A percentile compares a stretch with the other conserved stretches of the same genome.
phyloP scores from a whole-genome alignment of 441 rosid genomes.

The Mallotus repandus region DNA sequence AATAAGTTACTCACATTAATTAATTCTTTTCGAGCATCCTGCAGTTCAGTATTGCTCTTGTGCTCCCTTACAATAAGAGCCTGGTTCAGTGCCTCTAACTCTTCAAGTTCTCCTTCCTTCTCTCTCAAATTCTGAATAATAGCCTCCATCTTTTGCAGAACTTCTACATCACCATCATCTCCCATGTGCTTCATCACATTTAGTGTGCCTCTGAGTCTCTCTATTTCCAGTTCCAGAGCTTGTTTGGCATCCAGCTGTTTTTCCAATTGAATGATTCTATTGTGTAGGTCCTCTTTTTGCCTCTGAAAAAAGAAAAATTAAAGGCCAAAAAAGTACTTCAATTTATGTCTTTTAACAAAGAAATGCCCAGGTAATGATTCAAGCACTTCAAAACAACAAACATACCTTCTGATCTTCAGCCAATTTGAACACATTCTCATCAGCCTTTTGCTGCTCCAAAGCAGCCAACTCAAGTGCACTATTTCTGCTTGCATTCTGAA shows the following conservation, averaged over 20 bases:
- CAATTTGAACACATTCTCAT: conserved; percentile 67
- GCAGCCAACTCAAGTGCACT: conserved; percentile 66
- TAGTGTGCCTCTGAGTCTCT: conserved; percentile 56
- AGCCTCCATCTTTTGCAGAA: conserved; percentile 59
- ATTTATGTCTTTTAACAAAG: conserved; percentile 12
- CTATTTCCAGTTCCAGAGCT: conserved; percentile 79
- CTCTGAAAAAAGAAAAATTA: conserved; percentile 44
- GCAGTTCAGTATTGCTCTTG: conserved; percentile 82
- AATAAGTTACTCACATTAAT: conserved; percentile 53
- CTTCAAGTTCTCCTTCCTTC: conserved; percentile 74
- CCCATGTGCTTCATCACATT: conserved; percentile 71
- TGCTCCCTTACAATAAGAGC: conserved; percentile 78
- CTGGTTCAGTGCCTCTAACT: conserved; percentile 68
- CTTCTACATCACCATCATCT: conserved; percentile 62
- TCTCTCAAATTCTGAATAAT: conserved; percentile 65
- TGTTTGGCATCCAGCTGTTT: conserved; percentile 79
- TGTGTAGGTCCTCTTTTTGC: conserved; percentile 71
- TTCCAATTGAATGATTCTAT: conserved; percentile 61
- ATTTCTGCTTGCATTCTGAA: conserved; percentile 58
- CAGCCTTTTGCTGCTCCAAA: conserved; percentile 72
- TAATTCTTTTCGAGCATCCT: conserved; percentile 84
- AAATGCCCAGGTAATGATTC: background rate
- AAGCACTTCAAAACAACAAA: conserved; percentile 18
- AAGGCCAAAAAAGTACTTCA: conserved; percentile 20
- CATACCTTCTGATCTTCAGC: conserved; percentile 91